phyloP scores from a whole-genome alignment of 2,329 filamentous ascomycete species.

The Tolypocladium ovalisporum region DNA sequence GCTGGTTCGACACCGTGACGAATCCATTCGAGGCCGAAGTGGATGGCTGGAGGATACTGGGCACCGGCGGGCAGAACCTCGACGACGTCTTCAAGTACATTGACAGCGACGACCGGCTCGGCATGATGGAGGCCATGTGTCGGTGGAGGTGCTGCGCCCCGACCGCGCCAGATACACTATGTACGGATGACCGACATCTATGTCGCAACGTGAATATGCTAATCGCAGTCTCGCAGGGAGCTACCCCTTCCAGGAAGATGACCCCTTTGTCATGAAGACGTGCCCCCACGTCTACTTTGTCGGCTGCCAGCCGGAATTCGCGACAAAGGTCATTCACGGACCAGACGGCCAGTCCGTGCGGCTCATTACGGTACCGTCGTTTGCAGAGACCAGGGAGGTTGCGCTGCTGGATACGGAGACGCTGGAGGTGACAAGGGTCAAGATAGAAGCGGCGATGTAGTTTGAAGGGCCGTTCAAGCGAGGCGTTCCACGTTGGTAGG shows the following conservation, averaged over 20 bases:
- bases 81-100: constrained; percentile 93
- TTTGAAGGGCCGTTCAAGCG: background rate
- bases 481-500: background rate
- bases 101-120: constrained; percentile 62
- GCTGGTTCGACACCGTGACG: constrained; percentile 81
- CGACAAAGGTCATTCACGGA: constrained; percentile 57
- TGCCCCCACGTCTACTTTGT: constrained; percentile 90
- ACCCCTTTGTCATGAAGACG: constrained; percentile 75
- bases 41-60: constrained; percentile 80
- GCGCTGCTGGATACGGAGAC: constrained; percentile 81
- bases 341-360: constrained; percentile 59
- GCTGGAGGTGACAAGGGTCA: constrained; percentile 63
- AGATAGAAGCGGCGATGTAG: constrained; percentile 26
- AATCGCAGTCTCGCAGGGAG: constrained; percentile 52
- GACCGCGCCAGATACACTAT: constrained; percentile 90
- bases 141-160: constrained; percentile 86
- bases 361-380: constrained; percentile 74
- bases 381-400: constrained; percentile 66
- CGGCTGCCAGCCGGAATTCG: constrained; percentile 73
- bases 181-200: constrained; percentile 39
- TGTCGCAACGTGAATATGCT: constrained; percentile 9
- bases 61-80: constrained; percentile 83
- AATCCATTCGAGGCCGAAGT: constrained; percentile 91
- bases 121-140: constrained; percentile 91
- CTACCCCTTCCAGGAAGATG: constrained; percentile 90